A percentile compares a stretch with the other conserved stretches of the same genome.
Evolutionary conservation across 768 basidiomycete genomes (phyloP).

Genomic region (Boletus barrowsii): DNA sequence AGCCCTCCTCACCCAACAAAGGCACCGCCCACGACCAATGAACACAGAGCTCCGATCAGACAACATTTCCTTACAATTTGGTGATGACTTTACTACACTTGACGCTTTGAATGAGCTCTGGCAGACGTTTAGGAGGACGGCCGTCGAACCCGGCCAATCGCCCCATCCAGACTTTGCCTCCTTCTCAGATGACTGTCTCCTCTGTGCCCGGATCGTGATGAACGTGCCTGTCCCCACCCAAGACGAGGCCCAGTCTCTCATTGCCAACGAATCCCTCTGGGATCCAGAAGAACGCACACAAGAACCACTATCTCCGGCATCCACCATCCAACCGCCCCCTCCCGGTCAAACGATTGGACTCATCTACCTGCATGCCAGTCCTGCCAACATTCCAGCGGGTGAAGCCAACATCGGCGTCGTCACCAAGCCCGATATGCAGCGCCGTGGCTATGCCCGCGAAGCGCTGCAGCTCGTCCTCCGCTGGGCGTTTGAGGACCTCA

Average conservation of each 20-base stretch:
- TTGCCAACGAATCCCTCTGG: background rate
- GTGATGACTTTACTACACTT: background rate
- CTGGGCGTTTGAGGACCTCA: slow-evolving; percentile 41
- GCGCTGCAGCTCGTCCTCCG: slow-evolving; percentile 45
- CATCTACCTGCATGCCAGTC: slow-evolving; percentile 26
- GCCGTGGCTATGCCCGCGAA: slow-evolving; percentile 43
- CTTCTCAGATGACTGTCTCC: slow-evolving; percentile 30
- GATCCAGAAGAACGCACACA: background rate
- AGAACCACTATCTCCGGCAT: background rate
- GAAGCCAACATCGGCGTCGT: slow-evolving; percentile 60
- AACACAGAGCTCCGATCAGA: slow-evolving; percentile 6
- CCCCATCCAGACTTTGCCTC: slow-evolving; percentile 17
- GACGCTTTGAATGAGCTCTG: slow-evolving; percentile 13
- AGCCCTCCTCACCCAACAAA: background rate
- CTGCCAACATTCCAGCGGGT: slow-evolving; percentile 20
- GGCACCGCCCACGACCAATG: slow-evolving; percentile 4
- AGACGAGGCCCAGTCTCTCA: background rate
- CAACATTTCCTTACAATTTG: slow-evolving; percentile 10
- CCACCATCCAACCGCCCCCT: background rate
- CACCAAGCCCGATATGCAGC: slow-evolving; percentile 36
- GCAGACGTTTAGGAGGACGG: slow-evolving; percentile 18
- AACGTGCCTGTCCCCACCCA: background rate
- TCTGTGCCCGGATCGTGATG: slow-evolving; percentile 23
- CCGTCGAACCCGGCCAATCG: slow-evolving; percentile 29
- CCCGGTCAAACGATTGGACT: slow-evolving; percentile 12